These are phyloP conservation scores for Borealophlyctis nickersoniae DNA, from an alignment of 192 early-diverging fungal species.

Conservation along the genomic window DNA sequence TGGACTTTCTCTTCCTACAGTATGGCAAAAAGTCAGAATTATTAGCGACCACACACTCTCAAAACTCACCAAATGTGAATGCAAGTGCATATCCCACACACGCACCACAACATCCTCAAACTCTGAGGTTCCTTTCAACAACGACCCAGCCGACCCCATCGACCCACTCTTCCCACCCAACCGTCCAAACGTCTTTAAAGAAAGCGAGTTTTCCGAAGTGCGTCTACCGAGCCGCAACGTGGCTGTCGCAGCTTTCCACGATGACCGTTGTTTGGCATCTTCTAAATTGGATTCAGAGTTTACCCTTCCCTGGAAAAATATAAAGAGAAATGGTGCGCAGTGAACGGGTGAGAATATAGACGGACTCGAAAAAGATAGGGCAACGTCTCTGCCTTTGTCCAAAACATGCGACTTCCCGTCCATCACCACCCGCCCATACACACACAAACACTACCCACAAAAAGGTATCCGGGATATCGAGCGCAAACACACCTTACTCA, in stretches of 20 bases:
- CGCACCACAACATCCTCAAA: background rate
- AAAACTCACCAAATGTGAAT: too few relatives aligned
- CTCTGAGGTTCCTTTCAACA: background rate
- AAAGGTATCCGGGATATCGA: too few relatives aligned
- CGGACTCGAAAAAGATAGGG: background rate
- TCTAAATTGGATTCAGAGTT: background rate
- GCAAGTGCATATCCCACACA: too few relatives aligned
- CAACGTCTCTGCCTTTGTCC: too few relatives aligned
- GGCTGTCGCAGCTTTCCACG: background rate
- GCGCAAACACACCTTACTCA: conserved; percentile 2
- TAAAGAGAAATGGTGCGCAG: too few relatives aligned
- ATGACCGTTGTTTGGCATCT: background rate
- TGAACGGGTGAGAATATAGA: background rate
- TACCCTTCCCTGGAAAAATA: background rate
- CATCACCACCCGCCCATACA: too few relatives aligned
- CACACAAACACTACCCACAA: too few relatives aligned
- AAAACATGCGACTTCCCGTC: too few relatives aligned
- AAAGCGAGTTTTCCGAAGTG: background rate
- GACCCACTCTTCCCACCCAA: too few relatives aligned
- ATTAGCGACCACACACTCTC: too few relatives aligned
- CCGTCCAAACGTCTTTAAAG: background rate
- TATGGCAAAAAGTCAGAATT: too few relatives aligned
- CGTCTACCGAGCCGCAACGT: background rate
- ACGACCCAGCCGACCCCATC: background rate
- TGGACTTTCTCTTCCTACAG: too few relatives aligned